Conservation (phyloP, 352 stramenopile species). For the Phytophthora nicotianae region DNA sequence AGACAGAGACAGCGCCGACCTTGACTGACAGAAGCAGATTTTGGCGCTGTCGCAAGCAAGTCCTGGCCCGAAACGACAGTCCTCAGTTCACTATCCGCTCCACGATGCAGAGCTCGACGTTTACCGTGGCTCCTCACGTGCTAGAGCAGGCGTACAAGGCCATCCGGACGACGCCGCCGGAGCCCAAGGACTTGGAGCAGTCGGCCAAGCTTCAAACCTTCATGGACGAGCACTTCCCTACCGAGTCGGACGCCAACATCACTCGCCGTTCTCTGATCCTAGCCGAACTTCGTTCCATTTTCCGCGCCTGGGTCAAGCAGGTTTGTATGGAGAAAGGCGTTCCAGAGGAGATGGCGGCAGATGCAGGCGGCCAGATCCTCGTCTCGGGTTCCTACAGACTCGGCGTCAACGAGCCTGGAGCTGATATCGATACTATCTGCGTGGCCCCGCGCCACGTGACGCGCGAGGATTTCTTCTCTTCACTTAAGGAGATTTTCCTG, state of each 20-base stretch:
- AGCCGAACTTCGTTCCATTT: conserved; percentile 82
- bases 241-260: conserved; percentile 81
- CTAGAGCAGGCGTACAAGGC: conserved; percentile 91
- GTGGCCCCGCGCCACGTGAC: conserved; percentile 96
- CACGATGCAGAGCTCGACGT: conserved; percentile 67
- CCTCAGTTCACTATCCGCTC: neutral
- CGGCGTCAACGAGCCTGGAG: conserved; percentile 96
- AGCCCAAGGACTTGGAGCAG: conserved; percentile 85
- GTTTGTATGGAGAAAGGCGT: conserved; percentile 85
- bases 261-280: conserved; percentile 86
- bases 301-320: conserved; percentile 87
- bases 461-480: conserved; percentile 97
- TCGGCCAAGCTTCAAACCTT: conserved; percentile 80
- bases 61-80: conserved; percentile 4
- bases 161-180: conserved; percentile 84
- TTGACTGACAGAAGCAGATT: conserved; percentile 23
- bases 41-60: conserved; percentile 15
- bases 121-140: conserved; percentile 72
- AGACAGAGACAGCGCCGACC: conserved; percentile 25
- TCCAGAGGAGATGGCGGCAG: conserved; percentile 83
- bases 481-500: conserved; percentile 92
- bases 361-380: conserved; percentile 88
- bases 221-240: conserved; percentile 85
- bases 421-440: conserved; percentile 98
- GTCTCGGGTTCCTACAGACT: conserved; percentile 95